phyloP scores from a whole-genome alignment of 192 early-diverging fungal species.

The Gamsiella multidivaricata region DNA sequence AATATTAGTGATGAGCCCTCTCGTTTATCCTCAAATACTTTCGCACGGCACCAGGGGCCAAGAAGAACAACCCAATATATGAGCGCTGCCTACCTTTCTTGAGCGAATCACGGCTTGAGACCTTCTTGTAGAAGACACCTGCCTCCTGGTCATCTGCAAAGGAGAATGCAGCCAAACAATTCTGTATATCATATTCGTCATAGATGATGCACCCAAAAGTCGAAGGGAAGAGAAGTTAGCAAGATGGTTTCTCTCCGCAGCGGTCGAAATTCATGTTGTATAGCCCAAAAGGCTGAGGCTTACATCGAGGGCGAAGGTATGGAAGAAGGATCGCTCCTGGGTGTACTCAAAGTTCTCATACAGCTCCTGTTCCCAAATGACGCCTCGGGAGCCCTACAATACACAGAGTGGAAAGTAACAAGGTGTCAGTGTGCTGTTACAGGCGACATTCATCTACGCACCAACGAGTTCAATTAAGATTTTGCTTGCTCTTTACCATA shows the following conservation, averaged over 20 bases:
- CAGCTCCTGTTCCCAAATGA: conserved; percentile 86
- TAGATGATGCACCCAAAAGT: not conserved
- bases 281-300: conserved; percentile 16
- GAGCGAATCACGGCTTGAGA: conserved; percentile 62
- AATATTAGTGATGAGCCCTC: conserved; percentile 2
- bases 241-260: not conserved
- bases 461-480: not conserved
- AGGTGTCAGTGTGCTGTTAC: not conserved
- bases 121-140: conserved; percentile 70
- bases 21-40: not conserved
- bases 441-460: not conserved
- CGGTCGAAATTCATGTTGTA: conserved; percentile 8
- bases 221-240: not conserved
- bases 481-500: conserved; percentile 32
- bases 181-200: conserved; percentile 30
- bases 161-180: conserved; percentile 75
- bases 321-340: conserved; percentile 73
- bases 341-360: conserved; percentile 77
- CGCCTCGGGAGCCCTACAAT: conserved; percentile 58
- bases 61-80: not conserved
- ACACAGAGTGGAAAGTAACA: no score
- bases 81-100: conserved; percentile 47
- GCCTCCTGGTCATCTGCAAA: conserved; percentile 79
- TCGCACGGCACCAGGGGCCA: not conserved
- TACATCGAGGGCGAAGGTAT: conserved; percentile 77